Evolutionary conservation across 805 yeast species (phyloP).

Genomic region (Monosporozyma unispora): DNA sequence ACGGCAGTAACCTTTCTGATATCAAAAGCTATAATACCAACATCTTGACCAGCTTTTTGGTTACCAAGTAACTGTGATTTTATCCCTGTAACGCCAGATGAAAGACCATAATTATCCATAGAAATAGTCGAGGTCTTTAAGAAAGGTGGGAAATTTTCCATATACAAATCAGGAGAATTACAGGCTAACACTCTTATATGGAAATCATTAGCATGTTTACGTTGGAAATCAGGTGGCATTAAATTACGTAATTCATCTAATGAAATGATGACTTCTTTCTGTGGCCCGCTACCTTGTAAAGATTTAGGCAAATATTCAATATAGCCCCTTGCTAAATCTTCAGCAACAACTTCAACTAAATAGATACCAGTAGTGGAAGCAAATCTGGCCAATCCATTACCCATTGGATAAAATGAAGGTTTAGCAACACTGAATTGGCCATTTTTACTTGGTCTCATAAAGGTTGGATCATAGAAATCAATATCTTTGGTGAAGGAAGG

Average conservation of each 20-base stretch:
- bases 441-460: conserved; percentile 29
- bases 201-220: conserved; percentile 24
- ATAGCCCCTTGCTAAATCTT: conserved; percentile 43
- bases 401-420: conserved; percentile 41
- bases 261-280: conserved; percentile 40
- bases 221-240: conserved; percentile 25
- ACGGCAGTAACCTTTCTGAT: conserved; percentile 37
- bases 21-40: conserved; percentile 23
- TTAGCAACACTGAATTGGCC: conserved; percentile 17
- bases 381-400: conserved; percentile 37
- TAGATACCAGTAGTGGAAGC: conserved; percentile 60
- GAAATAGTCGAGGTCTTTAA: conserved; percentile 13
- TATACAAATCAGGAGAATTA: conserved; percentile 50
- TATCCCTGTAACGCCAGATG: conserved; percentile 16
- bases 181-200: conserved; percentile 45
- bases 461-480: conserved; percentile 45
- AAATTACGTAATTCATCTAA: conserved; percentile 36
- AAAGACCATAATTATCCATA: conserved; percentile 25
- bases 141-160: conserved; percentile 39
- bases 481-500: conserved; percentile 66
- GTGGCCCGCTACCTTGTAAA: conserved; percentile 56
- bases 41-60: conserved; percentile 22
- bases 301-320: conserved; percentile 51
- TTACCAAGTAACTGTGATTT: conserved; percentile 25
- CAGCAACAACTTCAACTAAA: conserved; percentile 60